phyloP scores from a whole-genome alignment of 2,329 filamentous ascomycete species.

The Colletotrichum sp. region DNA sequence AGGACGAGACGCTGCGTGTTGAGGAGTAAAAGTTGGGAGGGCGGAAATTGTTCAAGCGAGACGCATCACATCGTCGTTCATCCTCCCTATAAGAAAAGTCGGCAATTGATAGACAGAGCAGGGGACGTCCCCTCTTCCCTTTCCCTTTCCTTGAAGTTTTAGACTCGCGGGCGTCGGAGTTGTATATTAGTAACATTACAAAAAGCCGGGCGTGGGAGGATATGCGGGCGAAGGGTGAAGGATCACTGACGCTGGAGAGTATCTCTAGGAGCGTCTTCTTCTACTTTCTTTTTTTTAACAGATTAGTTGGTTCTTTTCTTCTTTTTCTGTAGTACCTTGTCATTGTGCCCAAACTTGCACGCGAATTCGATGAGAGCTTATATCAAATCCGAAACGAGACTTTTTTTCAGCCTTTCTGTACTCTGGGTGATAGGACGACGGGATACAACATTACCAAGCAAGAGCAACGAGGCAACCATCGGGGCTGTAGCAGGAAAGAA shows the following conservation, averaged over 20 bases:
- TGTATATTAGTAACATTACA: slow-evolving; percentile 15
- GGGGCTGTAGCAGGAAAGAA: too few relatives aligned
- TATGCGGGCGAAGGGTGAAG: not conserved
- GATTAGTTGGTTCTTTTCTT: not conserved
- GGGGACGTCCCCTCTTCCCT: not conserved
- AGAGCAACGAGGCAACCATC: not conserved
- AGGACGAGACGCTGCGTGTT: slow-evolving; percentile 30
- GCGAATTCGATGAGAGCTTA: not conserved
- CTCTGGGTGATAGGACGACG: not conserved
- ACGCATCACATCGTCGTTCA: not conserved
- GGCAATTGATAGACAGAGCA: not conserved
- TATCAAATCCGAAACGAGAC: not conserved
- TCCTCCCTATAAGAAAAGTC: not conserved
- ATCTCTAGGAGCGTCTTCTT: not conserved
- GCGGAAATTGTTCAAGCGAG: not conserved
- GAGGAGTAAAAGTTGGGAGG: not conserved
- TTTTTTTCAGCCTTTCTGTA: not conserved
- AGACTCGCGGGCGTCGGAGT: slow-evolving; percentile 10
- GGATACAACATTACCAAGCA: not conserved
- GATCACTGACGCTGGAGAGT: not conserved
- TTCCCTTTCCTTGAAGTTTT: not conserved
- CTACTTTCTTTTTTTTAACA: not conserved
- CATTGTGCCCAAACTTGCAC: not conserved
- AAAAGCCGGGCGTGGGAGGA: not conserved
- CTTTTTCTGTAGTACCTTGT: not conserved